Evolutionary conservation across 768 basidiomycete genomes (phyloP), one percentile per base, ranked within the genome.

Genomic region (Omphalotus guepiniiformis): DNA sequence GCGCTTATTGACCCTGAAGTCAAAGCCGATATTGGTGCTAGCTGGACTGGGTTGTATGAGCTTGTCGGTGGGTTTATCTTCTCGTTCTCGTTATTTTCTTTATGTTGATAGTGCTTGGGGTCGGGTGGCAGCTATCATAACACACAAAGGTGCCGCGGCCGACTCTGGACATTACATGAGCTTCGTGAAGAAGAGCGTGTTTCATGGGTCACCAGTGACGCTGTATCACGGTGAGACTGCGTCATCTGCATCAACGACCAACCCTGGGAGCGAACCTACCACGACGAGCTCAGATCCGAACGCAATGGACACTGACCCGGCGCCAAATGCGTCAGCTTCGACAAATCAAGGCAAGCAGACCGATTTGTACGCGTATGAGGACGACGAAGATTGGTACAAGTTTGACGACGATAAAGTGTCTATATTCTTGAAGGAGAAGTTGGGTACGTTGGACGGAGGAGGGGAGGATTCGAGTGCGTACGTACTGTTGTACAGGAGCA

Each of bases 161-260:
- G 96, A 98, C 59, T 82, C 90, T 0, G 95, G 94, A 2, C 95
- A 98, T 66, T 98, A 98, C 61, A 93, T 97, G 19, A 93, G 83
- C 1, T 97, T 86, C 67, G 88, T 86, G 23, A 88, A 88, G 68
- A 89, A 86, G 71, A 79, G 76, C 53, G 77, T 78, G 16, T 81
- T 88, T 69, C 77, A 81, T 42, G 70, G 69, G 3, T 57, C 67
- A 18, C 64, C 61, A 53, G 42, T 56, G 34, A 52, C 55, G 29
- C 53, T 51, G 29, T 39, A 27, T 37, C 39, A 34, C 16, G 45
- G 38, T 3, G n/a, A 25, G 0, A 42, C 27, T 12, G 44, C 48
- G 8, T 38, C 42, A 21, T 42, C 23, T 8, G 37, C 38, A 18
- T 15, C 42, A 0, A 34, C 56, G 9, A 49, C 44, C 15, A 47